Evolutionary conservation across 1,284 basidiomycete genomes (phyloP).

Genomic region (Omphalotus olearius): DNA sequence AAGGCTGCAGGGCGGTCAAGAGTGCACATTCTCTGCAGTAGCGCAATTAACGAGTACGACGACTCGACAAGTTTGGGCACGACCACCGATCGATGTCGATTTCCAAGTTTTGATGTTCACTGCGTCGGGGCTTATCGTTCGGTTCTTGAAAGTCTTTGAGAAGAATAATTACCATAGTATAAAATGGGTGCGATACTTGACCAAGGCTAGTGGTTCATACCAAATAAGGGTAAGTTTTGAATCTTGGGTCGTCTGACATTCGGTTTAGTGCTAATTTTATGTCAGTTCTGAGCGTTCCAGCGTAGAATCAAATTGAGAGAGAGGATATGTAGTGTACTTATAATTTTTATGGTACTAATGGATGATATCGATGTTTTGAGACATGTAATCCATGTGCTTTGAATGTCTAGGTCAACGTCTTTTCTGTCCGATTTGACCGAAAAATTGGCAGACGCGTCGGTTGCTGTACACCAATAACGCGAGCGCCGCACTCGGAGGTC

Average conservation of each 20-base stretch:
- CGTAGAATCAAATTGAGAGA: too few relatives aligned
- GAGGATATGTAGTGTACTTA: too few relatives aligned
- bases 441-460: too few relatives aligned
- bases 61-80: conserved; percentile 89
- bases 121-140: conserved; percentile 90
- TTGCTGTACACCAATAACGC: too few relatives aligned
- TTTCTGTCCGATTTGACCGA: too few relatives aligned
- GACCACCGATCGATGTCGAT: conserved; percentile 96
- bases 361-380: too few relatives aligned
- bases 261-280: not conserved
- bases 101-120: conserved; percentile 99
- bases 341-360: too few relatives aligned
- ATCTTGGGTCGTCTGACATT: not conserved
- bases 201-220: conserved; percentile 83
- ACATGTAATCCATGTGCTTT: too few relatives aligned
- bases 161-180: conserved; percentile 90
- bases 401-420: too few relatives aligned
- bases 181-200: conserved; percentile 91
- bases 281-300: not conserved
- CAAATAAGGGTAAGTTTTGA: conserved; percentile 70
- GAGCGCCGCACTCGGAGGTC: too few relatives aligned
- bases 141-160: conserved; percentile 98
- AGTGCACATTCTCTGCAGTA: conserved; percentile 82
- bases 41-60: conserved; percentile 87
- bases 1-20: conserved; percentile 88